Evolutionary conservation across 2,329 filamentous ascomycete genomes (phyloP), one percentile per base, ranked within the genome.

Genomic region (Colletotrichum endophyticum): DNA sequence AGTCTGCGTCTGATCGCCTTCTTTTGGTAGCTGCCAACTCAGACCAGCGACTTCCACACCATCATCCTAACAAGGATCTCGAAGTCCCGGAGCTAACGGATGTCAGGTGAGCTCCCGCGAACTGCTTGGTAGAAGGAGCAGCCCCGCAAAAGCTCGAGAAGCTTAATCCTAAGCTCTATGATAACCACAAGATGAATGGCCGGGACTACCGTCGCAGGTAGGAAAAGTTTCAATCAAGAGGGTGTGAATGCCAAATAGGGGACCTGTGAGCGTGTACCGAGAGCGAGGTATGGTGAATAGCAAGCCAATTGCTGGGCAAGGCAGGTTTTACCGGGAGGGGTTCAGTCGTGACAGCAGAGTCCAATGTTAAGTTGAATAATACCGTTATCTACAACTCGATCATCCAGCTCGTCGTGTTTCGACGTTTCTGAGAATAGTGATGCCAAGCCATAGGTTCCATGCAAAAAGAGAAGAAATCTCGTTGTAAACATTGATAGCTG

Each of bases 321-420:
- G 56, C 56, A 59, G 56, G 15, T 59, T 22, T 59, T 6, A 19
- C 8, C 56, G 56, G 0, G 8, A 8, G 56, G 8, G 4, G 25
- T 9, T 59, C 25, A 3, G 12, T 28, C 15, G 3, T 6, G 27
- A 19, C 56, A 59, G 27, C 22, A 25, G 2, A 9, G 5, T 28
- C 25, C 16, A 4, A 28, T 11, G 0, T 16, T 6, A 27, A 1
- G 12, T 6, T 2, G 39, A 2, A 1, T 8, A 8, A 22, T 12
- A 6, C 15, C 13, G 11, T 9, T 25, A 13, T 59, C n/a, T 28
- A 25, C 22, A 27, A 28, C 22, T 8, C 22, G 22, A 59, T 22
- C n/a, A 3, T 49, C 8, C 25, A 28, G 16, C 56, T 59, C 3
- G 4, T 19, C 8, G 25, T 49, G 11, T 49, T 49, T 49, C 22